Percentiles rank a stretch among this genome's conserved stretches.
These are phyloP conservation scores for Epichloe baconii DNA, from an alignment of 2,329 filamentous ascomycete species.

Conservation along the genomic window DNA sequence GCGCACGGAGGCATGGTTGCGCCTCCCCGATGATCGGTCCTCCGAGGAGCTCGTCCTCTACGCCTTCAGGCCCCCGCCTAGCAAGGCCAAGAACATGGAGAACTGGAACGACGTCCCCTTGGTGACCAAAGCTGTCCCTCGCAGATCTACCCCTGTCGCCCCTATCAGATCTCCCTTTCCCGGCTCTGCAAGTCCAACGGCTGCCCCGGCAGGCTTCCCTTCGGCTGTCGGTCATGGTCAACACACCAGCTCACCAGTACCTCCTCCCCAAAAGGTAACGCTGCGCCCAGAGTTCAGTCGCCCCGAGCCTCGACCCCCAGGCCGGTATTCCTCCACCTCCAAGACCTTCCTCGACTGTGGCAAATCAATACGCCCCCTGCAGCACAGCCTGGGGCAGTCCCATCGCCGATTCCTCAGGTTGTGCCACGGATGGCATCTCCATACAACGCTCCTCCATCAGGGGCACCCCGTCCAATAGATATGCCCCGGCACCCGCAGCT, in stretches of 20 bases:
- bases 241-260: constrained; percentile 60
- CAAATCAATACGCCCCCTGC: constrained; percentile 37
- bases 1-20: constrained; percentile 22
- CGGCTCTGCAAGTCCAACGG: constrained; percentile 42
- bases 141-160: constrained; percentile 61
- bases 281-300: constrained; percentile 58
- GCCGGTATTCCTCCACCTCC: constrained; percentile 41
- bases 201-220: constrained; percentile 13
- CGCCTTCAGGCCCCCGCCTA: constrained; percentile 58
- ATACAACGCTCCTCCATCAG: constrained; percentile 67
- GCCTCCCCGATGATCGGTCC: constrained; percentile 22
- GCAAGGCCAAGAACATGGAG: constrained; percentile 56
- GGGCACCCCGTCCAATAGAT: constrained; percentile 59
- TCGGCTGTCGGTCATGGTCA: constrained; percentile 42
- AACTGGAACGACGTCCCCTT: constrained; percentile 95
- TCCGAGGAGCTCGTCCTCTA: constrained; percentile 40
- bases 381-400: constrained; percentile 51
- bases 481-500: constrained; percentile 53
- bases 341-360: constrained; percentile 52
- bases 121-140: constrained; percentile 60
- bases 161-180: constrained; percentile 66
- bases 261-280: constrained; percentile 67
- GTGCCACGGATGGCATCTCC: constrained; percentile 69
- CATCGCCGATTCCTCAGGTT: constrained; percentile 40
- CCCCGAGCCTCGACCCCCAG: constrained; percentile 42